Percentiles rank a stretch among this genome's conserved stretches.
These are phyloP conservation scores for Castanea crenata DNA, from an alignment of 306 rosid species.

Conservation along the genomic window DNA sequence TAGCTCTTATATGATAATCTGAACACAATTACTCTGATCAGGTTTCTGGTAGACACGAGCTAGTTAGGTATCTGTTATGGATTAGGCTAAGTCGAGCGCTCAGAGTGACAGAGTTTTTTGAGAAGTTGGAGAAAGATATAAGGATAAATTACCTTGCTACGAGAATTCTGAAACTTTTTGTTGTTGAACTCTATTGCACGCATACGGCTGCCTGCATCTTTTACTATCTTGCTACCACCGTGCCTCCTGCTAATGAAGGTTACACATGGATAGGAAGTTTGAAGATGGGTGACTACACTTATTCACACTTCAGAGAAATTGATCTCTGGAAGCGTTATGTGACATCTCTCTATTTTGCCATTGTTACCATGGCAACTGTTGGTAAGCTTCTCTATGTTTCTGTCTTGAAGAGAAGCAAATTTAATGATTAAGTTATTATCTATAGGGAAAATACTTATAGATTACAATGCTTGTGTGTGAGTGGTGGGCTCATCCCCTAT, in stretches of 20 bases:
- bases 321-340: slow-evolving; percentile 61
- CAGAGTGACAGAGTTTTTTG: slow-evolving; percentile 51
- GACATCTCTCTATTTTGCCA: slow-evolving; percentile 64
- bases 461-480: neutral
- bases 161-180: slow-evolving; percentile 53
- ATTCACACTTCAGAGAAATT: slow-evolving; percentile 52
- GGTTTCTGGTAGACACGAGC: slow-evolving; percentile 47
- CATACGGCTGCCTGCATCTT: slow-evolving; percentile 69
- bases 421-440: neutral
- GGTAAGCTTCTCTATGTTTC: slow-evolving; percentile 34
- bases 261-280: slow-evolving; percentile 78
- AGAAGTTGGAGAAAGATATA: slow-evolving; percentile 52
- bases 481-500: neutral
- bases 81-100: slow-evolving; percentile 50
- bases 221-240: slow-evolving; percentile 67
- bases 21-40: slow-evolving; percentile 10
- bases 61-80: slow-evolving; percentile 51
- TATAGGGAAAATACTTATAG: neutral
- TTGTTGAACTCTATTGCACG: slow-evolving; percentile 64
- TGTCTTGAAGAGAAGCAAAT: neutral
- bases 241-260: slow-evolving; percentile 44
- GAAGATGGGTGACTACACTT: slow-evolving; percentile 55
- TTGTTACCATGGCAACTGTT: slow-evolving; percentile 72
- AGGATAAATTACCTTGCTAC: slow-evolving; percentile 51
- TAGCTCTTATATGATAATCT: neutral